Evolutionary conservation across 2,329 filamentous ascomycete genomes (phyloP).

Genomic region (Alternaria metachromatica): DNA sequence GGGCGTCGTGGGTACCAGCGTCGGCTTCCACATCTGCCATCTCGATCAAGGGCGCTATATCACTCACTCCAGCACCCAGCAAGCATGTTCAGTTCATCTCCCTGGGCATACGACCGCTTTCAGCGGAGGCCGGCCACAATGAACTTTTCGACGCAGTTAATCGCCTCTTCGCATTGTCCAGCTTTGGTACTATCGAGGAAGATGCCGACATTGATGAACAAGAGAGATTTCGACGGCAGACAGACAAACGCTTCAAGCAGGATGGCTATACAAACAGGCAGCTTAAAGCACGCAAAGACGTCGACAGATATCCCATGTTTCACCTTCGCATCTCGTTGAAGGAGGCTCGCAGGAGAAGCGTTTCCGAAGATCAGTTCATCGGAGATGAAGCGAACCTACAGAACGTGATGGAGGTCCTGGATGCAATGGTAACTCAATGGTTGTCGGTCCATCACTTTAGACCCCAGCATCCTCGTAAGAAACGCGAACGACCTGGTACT

Average conservation of each 20-base stretch:
- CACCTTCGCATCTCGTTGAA: constrained; percentile 69
- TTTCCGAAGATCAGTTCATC: constrained; percentile 29
- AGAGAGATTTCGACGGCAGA: constrained; percentile 45
- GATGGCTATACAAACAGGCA: constrained; percentile 60
- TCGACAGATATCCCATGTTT: constrained; percentile 91
- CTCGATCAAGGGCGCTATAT: constrained; percentile 74
- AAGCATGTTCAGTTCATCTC: constrained; percentile 82
- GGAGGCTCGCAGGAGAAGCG: constrained; percentile 7
- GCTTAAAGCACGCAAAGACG: constrained; percentile 65
- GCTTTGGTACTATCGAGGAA: constrained; percentile 71
- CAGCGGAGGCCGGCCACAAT: constrained; percentile 63
- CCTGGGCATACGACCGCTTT: constrained; percentile 73
- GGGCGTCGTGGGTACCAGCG: constrained; percentile 71
- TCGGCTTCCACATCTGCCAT: constrained; percentile 69
- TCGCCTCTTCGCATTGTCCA: constrained; percentile 74
- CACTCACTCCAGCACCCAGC: constrained; percentile 70
- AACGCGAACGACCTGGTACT: constrained; percentile 1
- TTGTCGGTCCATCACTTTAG: constrained; percentile 74
- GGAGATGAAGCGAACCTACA: constrained; percentile 52
- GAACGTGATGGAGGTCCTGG: constrained; percentile 68
- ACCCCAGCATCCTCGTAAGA: constrained; percentile 52
- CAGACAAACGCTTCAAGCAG: constrained; percentile 53
- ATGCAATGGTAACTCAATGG: constrained; percentile 74
- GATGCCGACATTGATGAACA: constrained; percentile 42
- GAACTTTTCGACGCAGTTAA: constrained; percentile 82